phyloP scores from a whole-genome alignment of 805 yeast species.

The Kazachstania africana region DNA sequence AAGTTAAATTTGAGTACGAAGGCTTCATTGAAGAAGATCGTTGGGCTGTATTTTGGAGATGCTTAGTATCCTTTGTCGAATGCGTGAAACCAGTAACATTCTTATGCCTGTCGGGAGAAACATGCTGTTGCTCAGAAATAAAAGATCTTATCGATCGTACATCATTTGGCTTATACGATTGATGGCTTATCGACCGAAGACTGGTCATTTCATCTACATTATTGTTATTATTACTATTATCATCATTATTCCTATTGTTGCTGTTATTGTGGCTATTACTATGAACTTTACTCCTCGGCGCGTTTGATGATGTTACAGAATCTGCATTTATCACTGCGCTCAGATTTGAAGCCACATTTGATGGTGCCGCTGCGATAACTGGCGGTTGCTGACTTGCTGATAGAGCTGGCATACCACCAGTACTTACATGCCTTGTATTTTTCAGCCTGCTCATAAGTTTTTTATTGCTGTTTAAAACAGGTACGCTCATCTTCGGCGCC shows the following conservation, averaged over 20 bases:
- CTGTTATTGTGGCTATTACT: conserved; percentile 1
- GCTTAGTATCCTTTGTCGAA: conserved; percentile 3
- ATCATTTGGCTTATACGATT: conserved; percentile 7
- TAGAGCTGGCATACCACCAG: conserved; percentile 18
- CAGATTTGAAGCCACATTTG: neutral
- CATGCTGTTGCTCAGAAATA: conserved; percentile 8
- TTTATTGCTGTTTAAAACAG: conserved; percentile 19
- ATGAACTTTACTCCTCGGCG: conserved; percentile 2
- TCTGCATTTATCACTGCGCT: too few relatives aligned
- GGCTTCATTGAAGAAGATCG: conserved; percentile 4
- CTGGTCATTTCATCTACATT: conserved; percentile 14
- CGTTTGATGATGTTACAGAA: conserved; percentile 7
- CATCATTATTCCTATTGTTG: conserved; percentile 6
- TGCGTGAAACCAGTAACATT: conserved; percentile 14
- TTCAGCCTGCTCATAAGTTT: conserved; percentile 17
- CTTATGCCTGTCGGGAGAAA: conserved; percentile 9
- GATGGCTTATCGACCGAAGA: conserved; percentile 8
- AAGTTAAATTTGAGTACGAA: conserved; percentile 10
- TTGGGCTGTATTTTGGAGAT: conserved; percentile 1
- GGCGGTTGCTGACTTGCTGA: neutral
- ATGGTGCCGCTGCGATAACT: neutral
- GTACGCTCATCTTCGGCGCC: conserved; percentile 24
- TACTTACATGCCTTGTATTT: conserved; percentile 24
- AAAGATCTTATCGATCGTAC: conserved; percentile 18
- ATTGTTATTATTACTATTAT: conserved; percentile 3